A percentile compares a stretch with the other conserved stretches of the same genome.
phyloP scores from a whole-genome alignment of 192 early-diverging fungal species.

The Gamsiella multidivaricata region DNA sequence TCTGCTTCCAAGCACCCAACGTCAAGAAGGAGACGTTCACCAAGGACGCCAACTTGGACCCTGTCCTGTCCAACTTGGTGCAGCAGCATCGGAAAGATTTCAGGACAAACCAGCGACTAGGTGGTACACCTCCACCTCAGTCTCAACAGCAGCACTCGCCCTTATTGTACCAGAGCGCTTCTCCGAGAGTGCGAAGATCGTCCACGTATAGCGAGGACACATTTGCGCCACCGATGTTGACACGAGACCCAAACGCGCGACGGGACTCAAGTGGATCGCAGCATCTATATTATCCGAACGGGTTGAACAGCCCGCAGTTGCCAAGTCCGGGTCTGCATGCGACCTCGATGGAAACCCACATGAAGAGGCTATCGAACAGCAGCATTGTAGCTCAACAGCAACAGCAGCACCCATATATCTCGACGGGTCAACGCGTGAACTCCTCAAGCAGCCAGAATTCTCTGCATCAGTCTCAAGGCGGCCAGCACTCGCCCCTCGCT shows the following conservation, averaged over 20 bases:
- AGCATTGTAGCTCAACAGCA: slow-evolving; percentile 19
- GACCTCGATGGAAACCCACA: slow-evolving; percentile 17
- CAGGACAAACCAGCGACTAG: slow-evolving; percentile 43
- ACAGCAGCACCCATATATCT: slow-evolving; percentile 12
- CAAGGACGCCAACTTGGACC: slow-evolving; percentile 33
- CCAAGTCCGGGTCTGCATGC: slow-evolving; percentile 26
- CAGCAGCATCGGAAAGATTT: slow-evolving; percentile 49
- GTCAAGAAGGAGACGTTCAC: slow-evolving; percentile 28
- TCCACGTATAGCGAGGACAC: slow-evolving; percentile 6
- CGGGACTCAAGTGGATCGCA: slow-evolving; percentile 43
- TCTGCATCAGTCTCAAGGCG: slow-evolving; percentile 2
- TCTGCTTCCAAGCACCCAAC: slow-evolving; percentile 41
- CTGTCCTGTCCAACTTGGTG: slow-evolving; percentile 31
- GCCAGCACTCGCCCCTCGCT: slow-evolving; percentile 6
- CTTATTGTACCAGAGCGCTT: not conserved
- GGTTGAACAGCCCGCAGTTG: slow-evolving; percentile 1
- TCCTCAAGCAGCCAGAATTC: slow-evolving; percentile 15
- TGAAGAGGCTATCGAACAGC: slow-evolving; percentile 30
- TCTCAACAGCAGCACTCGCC: slow-evolving; percentile 19
- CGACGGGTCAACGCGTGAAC: slow-evolving; percentile 1
- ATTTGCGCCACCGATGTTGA: not conserved
- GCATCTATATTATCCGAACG: not conserved
- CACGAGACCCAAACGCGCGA: slow-evolving; percentile 3
- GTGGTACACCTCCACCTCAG: slow-evolving; percentile 23
- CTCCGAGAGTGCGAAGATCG: too few species aligned